Conservation (phyloP, 106 monocot species). For the Alisma plantagoaquatica region DNA sequence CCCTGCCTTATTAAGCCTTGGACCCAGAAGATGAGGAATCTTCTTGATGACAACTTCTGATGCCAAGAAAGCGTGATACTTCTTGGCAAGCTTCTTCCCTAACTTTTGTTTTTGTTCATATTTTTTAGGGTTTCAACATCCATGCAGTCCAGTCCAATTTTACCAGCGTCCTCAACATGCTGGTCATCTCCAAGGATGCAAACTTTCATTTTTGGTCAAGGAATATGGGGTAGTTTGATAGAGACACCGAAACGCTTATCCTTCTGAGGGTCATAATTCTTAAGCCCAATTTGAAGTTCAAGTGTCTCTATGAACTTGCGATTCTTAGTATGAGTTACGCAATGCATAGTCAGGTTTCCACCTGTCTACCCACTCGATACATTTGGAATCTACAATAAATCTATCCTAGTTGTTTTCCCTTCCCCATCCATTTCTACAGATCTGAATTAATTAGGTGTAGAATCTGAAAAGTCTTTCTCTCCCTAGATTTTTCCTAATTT, state of each 20-base stretch:
- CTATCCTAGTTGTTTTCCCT: too few relatives aligned
- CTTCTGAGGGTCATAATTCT: constrained; percentile 30
- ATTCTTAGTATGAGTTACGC: too few relatives aligned
- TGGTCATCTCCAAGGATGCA: constrained; percentile 31
- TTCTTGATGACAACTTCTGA: constrained; percentile 12
- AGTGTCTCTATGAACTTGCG: constrained; percentile 15
- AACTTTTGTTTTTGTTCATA: constrained; percentile 17
- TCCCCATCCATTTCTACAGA: too few relatives aligned
- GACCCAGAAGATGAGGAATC: constrained; percentile 13
- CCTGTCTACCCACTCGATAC: too few relatives aligned
- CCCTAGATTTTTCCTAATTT: too few relatives aligned
- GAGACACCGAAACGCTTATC: constrained; percentile 29
- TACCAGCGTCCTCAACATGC: constrained; percentile 15
- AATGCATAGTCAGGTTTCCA: too few relatives aligned
- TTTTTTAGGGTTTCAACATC: constrained; percentile 20
- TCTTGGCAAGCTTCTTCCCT: constrained; percentile 13
- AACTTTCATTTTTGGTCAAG: constrained; percentile 24
- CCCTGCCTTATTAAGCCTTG: constrained; percentile 16
- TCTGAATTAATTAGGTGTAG: too few relatives aligned
- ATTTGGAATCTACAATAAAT: too few relatives aligned
- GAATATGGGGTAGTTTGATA: constrained; percentile 21
- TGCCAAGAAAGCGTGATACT: constrained; percentile 14
- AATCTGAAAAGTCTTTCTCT: too few relatives aligned
- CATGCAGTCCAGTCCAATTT: constrained; percentile 9
- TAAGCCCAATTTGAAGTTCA: constrained; percentile 16